Base-by-base conservation (phyloP, 768 basidiomycete genomes). In the Leucosporidium creatinivorum region DNA sequence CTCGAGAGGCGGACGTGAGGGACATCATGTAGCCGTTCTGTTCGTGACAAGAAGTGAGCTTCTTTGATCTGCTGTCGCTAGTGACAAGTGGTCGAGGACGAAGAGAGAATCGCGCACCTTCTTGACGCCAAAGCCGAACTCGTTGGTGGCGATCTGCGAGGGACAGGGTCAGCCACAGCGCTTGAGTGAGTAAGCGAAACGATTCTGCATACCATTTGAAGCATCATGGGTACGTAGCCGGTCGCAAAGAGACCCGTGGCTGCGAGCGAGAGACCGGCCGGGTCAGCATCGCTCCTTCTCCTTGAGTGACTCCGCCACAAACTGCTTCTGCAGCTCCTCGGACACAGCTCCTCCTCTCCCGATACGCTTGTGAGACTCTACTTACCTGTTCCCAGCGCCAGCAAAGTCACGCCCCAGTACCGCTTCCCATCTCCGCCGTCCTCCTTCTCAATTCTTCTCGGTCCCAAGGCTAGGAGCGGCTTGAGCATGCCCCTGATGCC, bases 181-280 rank as follows among this genome's bases (percentile, higher is more conserved):
- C n/a, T n/a, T n/a, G n/a, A 25, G 15, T 12, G 50, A 51, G 25
- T 3, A 25, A 25, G 21, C 7, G 48, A 5, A 15, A 49, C 48
- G 54, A 77, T 76, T 1, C 77, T 77, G 1, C 73, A 74, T 18
- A 73, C 63, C 15, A 79, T 60, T 63, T 78, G 78, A 15, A 77
- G 65, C 21, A 73, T 73, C 49, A 78, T 63, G 17, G 73, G 73
- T 2, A 78, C 75, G 54, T 75, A 78, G 17, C 70, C 72, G 2
- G 75, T 75, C 3, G 78, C 78, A 3, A 79, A 68, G 3, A 77
- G 76, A 21, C 72, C 69, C 58, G 74, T 18, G 26, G 28, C 39
- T 44, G 39, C 13, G 10, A 44, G 39, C 39, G 13, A 44, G 15
- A 44, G 15, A 5, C 5, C 33, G 33, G 33, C 39, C 39, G 39